Base-by-base conservation (phyloP, 2,329 filamentous ascomycete genomes). In the Beauveria scarabaeidicola region DNA sequence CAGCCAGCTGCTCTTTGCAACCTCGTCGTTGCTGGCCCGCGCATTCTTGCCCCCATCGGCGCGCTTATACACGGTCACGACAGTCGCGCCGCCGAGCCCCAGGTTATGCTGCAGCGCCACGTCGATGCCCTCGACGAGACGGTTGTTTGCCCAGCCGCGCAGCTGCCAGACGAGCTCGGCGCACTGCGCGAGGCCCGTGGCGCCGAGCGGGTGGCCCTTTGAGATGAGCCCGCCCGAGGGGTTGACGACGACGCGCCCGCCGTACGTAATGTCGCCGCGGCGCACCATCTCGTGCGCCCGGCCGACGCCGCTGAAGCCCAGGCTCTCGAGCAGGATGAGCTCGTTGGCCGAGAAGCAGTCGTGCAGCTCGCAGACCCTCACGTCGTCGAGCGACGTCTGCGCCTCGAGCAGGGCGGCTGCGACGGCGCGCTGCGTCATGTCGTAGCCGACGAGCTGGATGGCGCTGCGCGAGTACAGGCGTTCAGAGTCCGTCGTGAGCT, bases 401-500 rank as follows among this genome's bases (percentile, higher is more conserved):
- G 68, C 68, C 44, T 69, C 65, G 11, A 46, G 60, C 52, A 67
- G 56, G 3, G 66, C 68, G 9, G 58, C 64, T 3, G 57, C 58
- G 8, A 63, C 65, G 3, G 68, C 68, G n/a, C 62, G 52, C 32
- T 59, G 61, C 11, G 66, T 66, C 68, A 70, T 70, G 46, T 66
- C 66, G 52, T 63, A 69, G 15, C 68, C 68, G 17, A 70, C 62
- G 8, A 70, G 65, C 54, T 69, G 62, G 25, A 70, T 70, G 10
- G 66, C 59, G 32, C 64, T 65, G 47, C 59, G 13, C 9, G 86
- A 90, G 81, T 93, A 97, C 17, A 97, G 81, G 40, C 78, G 79
- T 0, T 90, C 87, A 2, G 84, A 83, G 74, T 97, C 94, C 2
- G 92, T 96, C 15, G 89, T 85, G 32, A 97, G 77, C 63, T 84